phyloP scores from a whole-genome alignment of 2,329 filamentous ascomycete genomes.

The Aspergillus pseudoglaucus region DNA sequence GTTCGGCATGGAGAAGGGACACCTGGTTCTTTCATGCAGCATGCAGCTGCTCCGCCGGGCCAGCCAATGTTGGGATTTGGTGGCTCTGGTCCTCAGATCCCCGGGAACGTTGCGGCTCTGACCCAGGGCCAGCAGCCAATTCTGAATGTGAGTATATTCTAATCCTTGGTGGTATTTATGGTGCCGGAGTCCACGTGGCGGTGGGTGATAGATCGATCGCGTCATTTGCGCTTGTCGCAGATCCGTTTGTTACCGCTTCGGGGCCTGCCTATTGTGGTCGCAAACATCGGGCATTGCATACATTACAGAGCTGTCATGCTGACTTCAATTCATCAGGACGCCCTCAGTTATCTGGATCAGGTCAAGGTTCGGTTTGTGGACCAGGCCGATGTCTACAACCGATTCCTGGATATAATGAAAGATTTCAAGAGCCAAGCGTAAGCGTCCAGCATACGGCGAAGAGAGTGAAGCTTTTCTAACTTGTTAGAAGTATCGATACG shows the following conservation, averaged over 20 bases:
- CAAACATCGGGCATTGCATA: slow-evolving; percentile 1
- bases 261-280: neutral
- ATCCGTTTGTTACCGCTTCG: neutral
- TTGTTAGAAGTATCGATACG: slow-evolving; percentile 67
- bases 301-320: slow-evolving; percentile 10
- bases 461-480: slow-evolving; percentile 6
- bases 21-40: slow-evolving; percentile 55
- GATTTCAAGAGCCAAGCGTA: slow-evolving; percentile 97
- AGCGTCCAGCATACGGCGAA: slow-evolving; percentile 31
- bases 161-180: neutral
- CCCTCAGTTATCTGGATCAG: slow-evolving; percentile 92
- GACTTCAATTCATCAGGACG: slow-evolving; percentile 55
- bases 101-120: slow-evolving; percentile 51
- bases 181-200: neutral
- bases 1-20: slow-evolving; percentile 53
- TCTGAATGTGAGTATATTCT: slow-evolving; percentile 50
- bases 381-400: slow-evolving; percentile 93
- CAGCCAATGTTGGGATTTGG: slow-evolving; percentile 48
- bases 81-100: slow-evolving; percentile 38
- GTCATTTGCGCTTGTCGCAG: neutral
- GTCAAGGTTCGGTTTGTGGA: slow-evolving; percentile 98
- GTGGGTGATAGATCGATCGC: neutral
- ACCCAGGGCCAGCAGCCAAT: slow-evolving; percentile 80
- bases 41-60: slow-evolving; percentile 49
- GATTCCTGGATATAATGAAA: slow-evolving; percentile 98